Evolutionary conservation across 208 protist species (phyloP).

Genomic region (Hexamita inflata): DNA sequence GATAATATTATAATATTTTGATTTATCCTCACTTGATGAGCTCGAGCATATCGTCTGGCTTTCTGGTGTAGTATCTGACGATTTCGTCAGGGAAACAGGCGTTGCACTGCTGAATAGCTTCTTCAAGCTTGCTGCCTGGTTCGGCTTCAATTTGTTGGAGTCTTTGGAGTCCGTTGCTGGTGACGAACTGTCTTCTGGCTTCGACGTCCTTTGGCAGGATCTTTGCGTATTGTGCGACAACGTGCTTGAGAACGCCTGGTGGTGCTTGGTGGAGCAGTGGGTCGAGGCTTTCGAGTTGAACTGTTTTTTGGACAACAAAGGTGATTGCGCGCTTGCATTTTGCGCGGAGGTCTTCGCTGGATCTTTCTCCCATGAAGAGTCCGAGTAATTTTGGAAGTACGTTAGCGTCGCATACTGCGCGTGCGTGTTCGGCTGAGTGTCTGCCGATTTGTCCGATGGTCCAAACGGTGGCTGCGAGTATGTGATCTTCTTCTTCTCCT

Average conservation of each 20-base stretch:
- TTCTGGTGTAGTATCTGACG: conserved; percentile 87
- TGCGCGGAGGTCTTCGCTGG: conserved; percentile 71
- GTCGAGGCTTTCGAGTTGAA: conserved; percentile 76
- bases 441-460: conserved; percentile 78
- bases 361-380: conserved; percentile 62
- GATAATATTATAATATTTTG: too few species aligned
- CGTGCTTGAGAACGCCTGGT: conserved; percentile 72
- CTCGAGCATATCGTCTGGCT: conserved; percentile 64
- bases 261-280: conserved; percentile 77
- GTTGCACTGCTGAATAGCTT: conserved; percentile 86
- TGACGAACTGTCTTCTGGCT: conserved; percentile 80
- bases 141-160: conserved; percentile 83
- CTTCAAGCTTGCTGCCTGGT: conserved; percentile 69
- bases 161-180: conserved; percentile 64
- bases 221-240: conserved; percentile 89
- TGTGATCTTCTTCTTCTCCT: conserved; percentile 71
- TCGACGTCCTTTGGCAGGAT: conserved; percentile 83
- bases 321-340: conserved; percentile 85
- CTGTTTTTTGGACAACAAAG: conserved; percentile 79
- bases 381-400: conserved; percentile 74
- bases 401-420: conserved; percentile 77
- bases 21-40: conserved; percentile 31
- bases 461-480: conserved; percentile 73
- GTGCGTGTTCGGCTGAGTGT: conserved; percentile 84
- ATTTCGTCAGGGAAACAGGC: conserved; percentile 87